These are phyloP conservation scores for Fusarium sambucinum DNA, from an alignment of 2,329 filamentous ascomycete genomes.

Conservation along the genomic window DNA sequence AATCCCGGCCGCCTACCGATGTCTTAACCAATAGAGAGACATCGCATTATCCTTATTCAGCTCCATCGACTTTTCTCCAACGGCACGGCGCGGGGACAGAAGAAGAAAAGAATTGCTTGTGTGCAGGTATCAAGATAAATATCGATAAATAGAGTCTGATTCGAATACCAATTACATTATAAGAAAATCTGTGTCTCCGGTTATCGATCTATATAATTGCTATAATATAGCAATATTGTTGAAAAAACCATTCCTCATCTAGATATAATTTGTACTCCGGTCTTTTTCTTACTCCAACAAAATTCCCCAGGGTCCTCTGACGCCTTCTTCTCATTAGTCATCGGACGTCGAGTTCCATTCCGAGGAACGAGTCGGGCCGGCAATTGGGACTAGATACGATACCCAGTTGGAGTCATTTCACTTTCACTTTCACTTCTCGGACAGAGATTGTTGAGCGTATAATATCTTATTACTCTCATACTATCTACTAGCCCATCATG, in stretches of 20 bases:
- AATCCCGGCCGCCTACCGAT: conserved; percentile 36
- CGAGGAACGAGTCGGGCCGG: background rate
- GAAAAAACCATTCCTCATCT: background rate
- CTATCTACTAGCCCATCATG: conserved; percentile 45
- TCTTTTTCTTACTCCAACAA: background rate
- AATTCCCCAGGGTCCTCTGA: conserved; percentile 11
- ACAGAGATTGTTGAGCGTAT: conserved; percentile 26
- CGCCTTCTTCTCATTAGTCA: conserved; percentile 31
- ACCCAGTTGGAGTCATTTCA: background rate
- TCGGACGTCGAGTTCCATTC: conserved; percentile 27
- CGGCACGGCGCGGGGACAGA: conserved; percentile 2
- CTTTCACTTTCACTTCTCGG: conserved; percentile 16
- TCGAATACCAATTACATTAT: too few species aligned
- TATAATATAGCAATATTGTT: background rate
- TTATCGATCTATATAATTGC: too few species aligned
- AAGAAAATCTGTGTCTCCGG: background rate
- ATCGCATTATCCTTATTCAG: conserved; percentile 36
- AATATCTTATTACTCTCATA: conserved; percentile 39
- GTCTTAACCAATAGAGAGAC: conserved; percentile 32
- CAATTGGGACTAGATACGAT: background rate
- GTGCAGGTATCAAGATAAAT: background rate
- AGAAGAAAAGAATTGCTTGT: background rate
- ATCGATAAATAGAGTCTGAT: too few species aligned
- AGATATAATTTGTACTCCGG: background rate
- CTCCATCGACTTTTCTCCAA: conserved; percentile 14